Base-by-base conservation (phyloP, 371 early-diverging fungal species). In the Batrachochytrium dendrobatidis region DNA sequence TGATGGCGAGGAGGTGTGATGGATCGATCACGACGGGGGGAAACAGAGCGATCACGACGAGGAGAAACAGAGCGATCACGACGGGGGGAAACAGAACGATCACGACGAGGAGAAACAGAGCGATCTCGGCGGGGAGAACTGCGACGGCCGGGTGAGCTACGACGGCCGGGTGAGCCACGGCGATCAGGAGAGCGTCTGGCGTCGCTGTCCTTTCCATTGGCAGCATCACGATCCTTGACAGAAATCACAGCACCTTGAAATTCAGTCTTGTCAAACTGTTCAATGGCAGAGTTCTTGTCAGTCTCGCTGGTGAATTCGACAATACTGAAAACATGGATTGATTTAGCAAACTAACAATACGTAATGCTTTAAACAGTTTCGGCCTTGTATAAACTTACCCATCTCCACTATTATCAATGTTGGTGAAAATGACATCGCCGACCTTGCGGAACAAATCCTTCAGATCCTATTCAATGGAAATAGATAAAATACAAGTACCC, bases 361-460 rank as follows among this genome's bases (percentile, higher is more conserved):
- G 48, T 56, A 56, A 58, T 20, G 31, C 7, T 22, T 3, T n/a
- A 24, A 26, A 25, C 15, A 10, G n/a, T n/a, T n/a, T n/a, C n/a
- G n/a, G n/a, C n/a, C n/a, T n/a, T n/a, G n/a, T n/a, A 6, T 46
- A 56, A n/a, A 24, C 75, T 74, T 78, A 89, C 90, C 95, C 96
- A 71, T 89, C 86, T 30, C 90, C 88, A 34, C 88, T 86, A 45
- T 88, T 82, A 74, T 84, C 85, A 33, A 90, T 84, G 68, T 94
- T 92, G 30, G 96, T 87, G 80, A 90, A 96, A 34, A 87, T 83
- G 10, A 96, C 95, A 70, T 93, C 92, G 60, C 95, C 95, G 56
- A 92, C 95, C 66, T 89, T 87, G 67, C 94, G 89, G 82, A 94
- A 88, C 70, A 91, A 80, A 72, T 95, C 95, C 79, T 96, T 96